phyloP scores from a whole-genome alignment of 2,329 filamentous ascomycete genomes.

The Trichoderma sp. region DNA sequence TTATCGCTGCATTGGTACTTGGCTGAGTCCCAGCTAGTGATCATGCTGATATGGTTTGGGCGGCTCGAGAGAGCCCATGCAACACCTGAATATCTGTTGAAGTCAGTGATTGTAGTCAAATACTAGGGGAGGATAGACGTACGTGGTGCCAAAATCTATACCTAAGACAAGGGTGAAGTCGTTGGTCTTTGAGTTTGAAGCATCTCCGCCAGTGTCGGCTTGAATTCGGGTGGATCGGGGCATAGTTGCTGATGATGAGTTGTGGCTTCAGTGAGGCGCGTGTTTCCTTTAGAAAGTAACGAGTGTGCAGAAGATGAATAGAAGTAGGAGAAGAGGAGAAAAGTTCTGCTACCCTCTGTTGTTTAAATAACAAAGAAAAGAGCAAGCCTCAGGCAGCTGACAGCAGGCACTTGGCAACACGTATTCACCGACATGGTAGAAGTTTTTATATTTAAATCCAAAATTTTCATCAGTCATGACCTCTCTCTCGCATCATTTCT shows the following conservation, averaged over 20 bases:
- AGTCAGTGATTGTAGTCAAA: conserved; percentile 7
- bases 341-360: neutral
- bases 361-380: neutral
- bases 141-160: conserved; percentile 54
- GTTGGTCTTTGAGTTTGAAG: neutral
- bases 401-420: neutral
- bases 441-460: neutral
- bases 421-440: neutral
- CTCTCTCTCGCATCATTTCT: too few relatives aligned
- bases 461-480: too few relatives aligned
- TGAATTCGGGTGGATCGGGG: neutral
- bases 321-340: neutral
- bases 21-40: conserved; percentile 40
- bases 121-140: conserved; percentile 21
- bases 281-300: neutral
- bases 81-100: conserved; percentile 45
- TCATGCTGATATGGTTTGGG: conserved; percentile 37
- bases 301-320: neutral
- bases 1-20: conserved; percentile 35
- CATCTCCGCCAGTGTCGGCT: accelerated
- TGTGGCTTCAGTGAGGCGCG: neutral
- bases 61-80: conserved; percentile 43
- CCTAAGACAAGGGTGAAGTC: conserved; percentile 41
- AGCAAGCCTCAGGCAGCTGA: neutral
- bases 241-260: neutral